phyloP scores from a whole-genome alignment of 2,329 filamentous ascomycete genomes.

The Passalora sequoiae region DNA sequence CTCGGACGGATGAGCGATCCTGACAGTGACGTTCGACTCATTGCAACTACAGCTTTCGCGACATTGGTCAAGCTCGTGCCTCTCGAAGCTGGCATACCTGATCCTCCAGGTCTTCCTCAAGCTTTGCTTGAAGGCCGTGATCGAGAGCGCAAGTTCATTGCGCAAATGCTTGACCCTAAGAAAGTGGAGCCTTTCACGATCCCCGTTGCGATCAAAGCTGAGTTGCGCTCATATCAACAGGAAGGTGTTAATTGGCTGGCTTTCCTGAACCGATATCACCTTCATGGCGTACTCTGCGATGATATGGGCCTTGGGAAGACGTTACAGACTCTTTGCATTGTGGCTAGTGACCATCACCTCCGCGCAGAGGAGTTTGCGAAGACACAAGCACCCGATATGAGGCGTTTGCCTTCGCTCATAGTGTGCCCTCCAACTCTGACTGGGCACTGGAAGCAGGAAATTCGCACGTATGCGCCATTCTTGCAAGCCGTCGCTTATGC shows the following conservation, averaged over 20 bases:
- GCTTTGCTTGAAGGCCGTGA: constrained; percentile 86
- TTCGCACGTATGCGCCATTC: constrained; percentile 93
- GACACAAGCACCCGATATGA: constrained; percentile 70
- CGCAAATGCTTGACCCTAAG: constrained; percentile 91
- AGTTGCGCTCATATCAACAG: constrained; percentile 93
- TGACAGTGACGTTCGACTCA: constrained; percentile 87
- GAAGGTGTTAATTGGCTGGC: constrained; percentile 98
- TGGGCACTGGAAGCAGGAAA: constrained; percentile 98
- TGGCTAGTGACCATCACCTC: constrained; percentile 93
- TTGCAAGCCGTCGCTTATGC: constrained; percentile 85
- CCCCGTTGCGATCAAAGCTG: constrained; percentile 93
- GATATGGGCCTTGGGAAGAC: constrained; percentile 99
- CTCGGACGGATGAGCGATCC: constrained; percentile 97
- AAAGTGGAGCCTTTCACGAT: constrained; percentile 94
- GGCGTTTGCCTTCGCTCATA: constrained; percentile 82
- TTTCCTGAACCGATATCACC: constrained; percentile 95
- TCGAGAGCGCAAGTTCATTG: constrained; percentile 91
- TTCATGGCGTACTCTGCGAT: constrained; percentile 96
- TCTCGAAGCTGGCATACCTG: constrained; percentile 92
- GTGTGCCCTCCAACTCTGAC: constrained; percentile 94
- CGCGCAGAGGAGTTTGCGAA: constrained; percentile 84
- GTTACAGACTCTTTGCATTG: constrained; percentile 93
- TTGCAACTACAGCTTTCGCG: constrained; percentile 94
- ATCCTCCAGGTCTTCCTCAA: constrained; percentile 86
- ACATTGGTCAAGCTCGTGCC: constrained; percentile 96